Conservation (phyloP, 345 rosid species). For the Pugionium cornutum region DNA sequence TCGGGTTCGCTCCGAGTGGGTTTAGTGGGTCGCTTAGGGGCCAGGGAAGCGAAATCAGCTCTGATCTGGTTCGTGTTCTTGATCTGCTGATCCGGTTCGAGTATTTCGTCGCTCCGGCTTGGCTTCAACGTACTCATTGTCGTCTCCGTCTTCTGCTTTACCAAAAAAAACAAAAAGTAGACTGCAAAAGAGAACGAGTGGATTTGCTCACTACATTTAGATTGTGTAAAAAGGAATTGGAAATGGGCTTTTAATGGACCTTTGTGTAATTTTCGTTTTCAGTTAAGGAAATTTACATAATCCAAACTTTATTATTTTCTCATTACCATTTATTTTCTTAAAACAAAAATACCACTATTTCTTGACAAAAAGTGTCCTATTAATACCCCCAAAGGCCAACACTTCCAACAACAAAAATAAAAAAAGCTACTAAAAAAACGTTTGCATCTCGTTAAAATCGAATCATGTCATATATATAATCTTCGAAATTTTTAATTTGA, state of each 20-base stretch:
- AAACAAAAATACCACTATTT: too few relatives aligned
- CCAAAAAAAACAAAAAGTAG: not conserved
- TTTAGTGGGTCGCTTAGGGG: slow-evolving; percentile 70
- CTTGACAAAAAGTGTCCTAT: too few relatives aligned
- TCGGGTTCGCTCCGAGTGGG: slow-evolving; percentile 75
- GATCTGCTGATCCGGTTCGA: slow-evolving; percentile 53
- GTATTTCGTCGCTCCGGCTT: slow-evolving; percentile 76
- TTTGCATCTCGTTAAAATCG: too few relatives aligned
- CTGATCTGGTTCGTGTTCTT: slow-evolving; percentile 53
- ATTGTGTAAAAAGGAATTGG: not conserved
- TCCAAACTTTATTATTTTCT: not conserved
- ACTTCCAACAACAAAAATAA: too few relatives aligned
- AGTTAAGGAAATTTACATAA: too few relatives aligned
- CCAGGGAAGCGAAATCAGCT: slow-evolving; percentile 60
- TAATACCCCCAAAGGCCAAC: too few relatives aligned
- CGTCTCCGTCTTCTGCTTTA: slow-evolving; percentile 16
- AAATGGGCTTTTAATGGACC: slow-evolving; percentile 30
- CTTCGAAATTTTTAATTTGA: too few relatives aligned
- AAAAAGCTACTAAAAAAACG: too few relatives aligned
- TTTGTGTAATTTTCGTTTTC: not conserved
- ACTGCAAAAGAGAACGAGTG: not conserved
- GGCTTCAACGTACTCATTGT: slow-evolving; percentile 54
- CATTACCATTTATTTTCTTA: not conserved
- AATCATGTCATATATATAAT: too few relatives aligned
- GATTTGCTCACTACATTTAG: not conserved